phyloP scores from a whole-genome alignment of 1,284 basidiomycete species.

The Leccinum fallax region DNA sequence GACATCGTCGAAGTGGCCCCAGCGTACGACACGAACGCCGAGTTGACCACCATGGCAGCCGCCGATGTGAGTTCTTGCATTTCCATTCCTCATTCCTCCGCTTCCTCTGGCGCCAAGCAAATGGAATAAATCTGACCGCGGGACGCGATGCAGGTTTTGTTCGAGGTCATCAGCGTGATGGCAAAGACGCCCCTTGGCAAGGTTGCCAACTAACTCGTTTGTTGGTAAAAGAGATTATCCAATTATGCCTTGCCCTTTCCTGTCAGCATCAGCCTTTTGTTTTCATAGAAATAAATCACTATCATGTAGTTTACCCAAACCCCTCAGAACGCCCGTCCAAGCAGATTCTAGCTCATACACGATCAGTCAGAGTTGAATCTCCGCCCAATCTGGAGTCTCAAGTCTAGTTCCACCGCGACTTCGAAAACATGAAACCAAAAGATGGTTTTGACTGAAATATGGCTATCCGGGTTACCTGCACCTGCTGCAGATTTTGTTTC shows the following conservation, averaged over 20 bases:
- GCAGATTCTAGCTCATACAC: too few species aligned
- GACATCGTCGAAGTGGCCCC: slow-evolving; percentile 85
- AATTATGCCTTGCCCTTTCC: background rate
- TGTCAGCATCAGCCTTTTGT: background rate
- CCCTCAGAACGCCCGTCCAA: too few species aligned
- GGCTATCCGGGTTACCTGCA: too few species aligned
- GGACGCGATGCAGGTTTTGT: slow-evolving; percentile 52
- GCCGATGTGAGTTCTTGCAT: slow-evolving; percentile 60
- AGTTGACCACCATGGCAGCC: slow-evolving; percentile 77
- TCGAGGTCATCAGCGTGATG: slow-evolving; percentile 75
- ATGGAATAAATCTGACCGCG: slow-evolving; percentile 5
- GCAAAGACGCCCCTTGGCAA: slow-evolving; percentile 75
- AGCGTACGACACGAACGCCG: slow-evolving; percentile 79
- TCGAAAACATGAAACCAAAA: too few species aligned
- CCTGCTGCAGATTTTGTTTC: too few species aligned
- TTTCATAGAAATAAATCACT: background rate
- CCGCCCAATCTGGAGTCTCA: too few species aligned
- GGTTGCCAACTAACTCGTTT: slow-evolving; percentile 27
- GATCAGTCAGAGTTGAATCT: too few species aligned
- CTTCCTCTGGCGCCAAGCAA: too few species aligned
- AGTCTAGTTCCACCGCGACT: too few species aligned
- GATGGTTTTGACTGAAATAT: too few species aligned
- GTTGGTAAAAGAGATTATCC: too few species aligned
- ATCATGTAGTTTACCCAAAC: too few species aligned
- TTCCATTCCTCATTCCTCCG: background rate